Percentiles rank a stretch among this genome's conserved stretches.
phyloP scores from a whole-genome alignment of 2,329 filamentous ascomycete species.

The Teratosphaeria nubilosa region DNA sequence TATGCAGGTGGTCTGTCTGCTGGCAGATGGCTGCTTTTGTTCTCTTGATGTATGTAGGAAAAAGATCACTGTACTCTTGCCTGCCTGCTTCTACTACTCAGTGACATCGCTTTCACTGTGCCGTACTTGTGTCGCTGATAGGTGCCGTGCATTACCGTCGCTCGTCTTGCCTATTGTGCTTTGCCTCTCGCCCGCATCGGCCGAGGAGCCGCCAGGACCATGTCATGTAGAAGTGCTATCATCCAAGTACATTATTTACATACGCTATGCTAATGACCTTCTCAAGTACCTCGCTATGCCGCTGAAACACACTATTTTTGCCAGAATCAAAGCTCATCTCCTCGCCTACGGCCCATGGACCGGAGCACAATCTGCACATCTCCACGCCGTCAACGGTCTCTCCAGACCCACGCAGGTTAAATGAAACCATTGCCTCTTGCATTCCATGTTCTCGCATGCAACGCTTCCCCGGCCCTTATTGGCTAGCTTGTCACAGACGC shows the following conservation, averaged over 20 bases:
- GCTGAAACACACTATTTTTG: neutral
- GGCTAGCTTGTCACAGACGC: slow-evolving; percentile 1
- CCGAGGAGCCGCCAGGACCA: neutral
- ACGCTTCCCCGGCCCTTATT: slow-evolving; percentile 2
- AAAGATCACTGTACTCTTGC: neutral
- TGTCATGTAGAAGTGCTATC: neutral
- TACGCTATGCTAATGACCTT: neutral
- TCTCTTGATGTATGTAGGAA: neutral
- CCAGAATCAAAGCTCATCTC: neutral
- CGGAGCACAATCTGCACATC: slow-evolving; percentile 10
- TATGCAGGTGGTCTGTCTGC: neutral
- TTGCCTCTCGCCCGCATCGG: neutral
- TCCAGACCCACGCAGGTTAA: slow-evolving; percentile 15
- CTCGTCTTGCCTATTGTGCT: neutral
- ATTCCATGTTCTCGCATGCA: slow-evolving; percentile 13
- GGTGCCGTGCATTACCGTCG: neutral
- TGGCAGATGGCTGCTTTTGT: neutral
- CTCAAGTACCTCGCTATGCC: neutral
- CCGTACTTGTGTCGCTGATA: neutral
- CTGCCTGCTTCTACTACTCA: neutral
- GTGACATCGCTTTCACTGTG: neutral
- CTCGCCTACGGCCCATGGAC: neutral
- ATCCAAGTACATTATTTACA: neutral
- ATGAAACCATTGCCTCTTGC: slow-evolving; percentile 14
- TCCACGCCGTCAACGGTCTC: slow-evolving; percentile 8